Evolutionary conservation across 106 monocot species (phyloP), one percentile per base, ranked within the genome.

Genomic region (Dendrobium huoshanense): DNA sequence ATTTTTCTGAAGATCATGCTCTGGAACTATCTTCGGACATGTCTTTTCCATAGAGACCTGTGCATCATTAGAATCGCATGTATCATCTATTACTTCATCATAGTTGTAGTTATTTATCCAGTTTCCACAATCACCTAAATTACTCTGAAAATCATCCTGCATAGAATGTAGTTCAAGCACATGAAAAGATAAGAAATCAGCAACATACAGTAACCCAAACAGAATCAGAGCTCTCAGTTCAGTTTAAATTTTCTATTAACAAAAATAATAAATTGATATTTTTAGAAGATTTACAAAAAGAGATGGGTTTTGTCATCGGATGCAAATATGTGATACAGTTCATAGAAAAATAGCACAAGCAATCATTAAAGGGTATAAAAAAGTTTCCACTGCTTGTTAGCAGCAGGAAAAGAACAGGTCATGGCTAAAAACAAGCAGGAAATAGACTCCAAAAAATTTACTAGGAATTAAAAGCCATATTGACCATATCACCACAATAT

Each of bases 61-160:
- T 49, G 24, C 37, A 27, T 49, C 76, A 76, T 76, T 17, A 76
- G 27, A 18, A 48, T 48, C 2, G 24, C 6, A 18, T 18, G 49
- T 49, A 24, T 76, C 76, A 49, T 76, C 49, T 76, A 11, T 76
- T 51, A 48, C 47, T 49, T 18, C 11, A 25, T 49, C 51, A 49
- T 11, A 48, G 51, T 16, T 76, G 76, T 10, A 76, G 40, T 49
- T 51, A 76, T 16, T 76, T 24, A 48, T 24, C 27, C 0, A 9
- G n/a, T 5, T 76, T 48, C 49, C 76, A 76, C 0, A 49, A 49
- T 49, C 49, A 24, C 76, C 10, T 3, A 76, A 49, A 76, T 25
- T 76, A n/a, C 16, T 15, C 48, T 27, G 27, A 76, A 51, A 76
- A 25, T 8, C 49, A 47, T 76, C 76, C 76, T 76, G 76, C 27